phyloP scores from a whole-genome alignment of 2,329 filamentous ascomycete species.

The Xylariales sp. region DNA sequence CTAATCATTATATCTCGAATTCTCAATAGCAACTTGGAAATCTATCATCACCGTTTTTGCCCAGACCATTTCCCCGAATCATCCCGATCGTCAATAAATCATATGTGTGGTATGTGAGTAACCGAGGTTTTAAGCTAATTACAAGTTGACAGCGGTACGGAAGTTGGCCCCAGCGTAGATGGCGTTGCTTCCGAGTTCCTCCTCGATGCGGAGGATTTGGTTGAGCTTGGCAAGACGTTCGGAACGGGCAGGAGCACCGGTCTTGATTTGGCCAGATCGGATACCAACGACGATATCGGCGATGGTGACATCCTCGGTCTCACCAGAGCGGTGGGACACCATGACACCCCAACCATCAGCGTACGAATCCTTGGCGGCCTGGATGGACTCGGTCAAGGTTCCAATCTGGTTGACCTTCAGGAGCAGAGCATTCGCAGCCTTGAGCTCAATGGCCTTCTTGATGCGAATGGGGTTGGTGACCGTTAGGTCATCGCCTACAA shows the following conservation, averaged over 20 bases:
- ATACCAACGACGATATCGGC: slow-evolving; percentile 98
- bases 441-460: slow-evolving; percentile 99
- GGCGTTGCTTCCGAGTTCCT: slow-evolving; percentile 93
- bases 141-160: slow-evolving; percentile 90
- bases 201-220: slow-evolving; percentile 99
- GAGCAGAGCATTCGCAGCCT: slow-evolving; percentile 97
- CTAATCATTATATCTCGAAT: slow-evolving; percentile 35
- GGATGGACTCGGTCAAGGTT: slow-evolving; percentile 97
- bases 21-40: slow-evolving; percentile 39
- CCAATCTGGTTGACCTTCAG: slow-evolving; percentile 99
- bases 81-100: slow-evolving; percentile 45
- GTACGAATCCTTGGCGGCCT: slow-evolving; percentile 98
- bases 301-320: slow-evolving; percentile 99
- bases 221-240: slow-evolving; percentile 99
- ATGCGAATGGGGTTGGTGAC: slow-evolving; percentile 99
- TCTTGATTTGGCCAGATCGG: slow-evolving; percentile 98
- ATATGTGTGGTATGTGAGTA: slow-evolving; percentile 34
- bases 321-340: slow-evolving; percentile 98
- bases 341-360: slow-evolving; percentile 97
- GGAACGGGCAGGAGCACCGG: slow-evolving; percentile 92
- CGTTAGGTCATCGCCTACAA: slow-evolving; percentile 97
- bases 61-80: slow-evolving; percentile 44
- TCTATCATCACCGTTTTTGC: slow-evolving; percentile 47
- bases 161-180: slow-evolving; percentile 93
- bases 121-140: slow-evolving; percentile 54